Evolutionary conservation across 2,329 filamentous ascomycete species (phyloP), one percentile per base, ranked within the genome.

Genomic region (Septoria petroselini): DNA sequence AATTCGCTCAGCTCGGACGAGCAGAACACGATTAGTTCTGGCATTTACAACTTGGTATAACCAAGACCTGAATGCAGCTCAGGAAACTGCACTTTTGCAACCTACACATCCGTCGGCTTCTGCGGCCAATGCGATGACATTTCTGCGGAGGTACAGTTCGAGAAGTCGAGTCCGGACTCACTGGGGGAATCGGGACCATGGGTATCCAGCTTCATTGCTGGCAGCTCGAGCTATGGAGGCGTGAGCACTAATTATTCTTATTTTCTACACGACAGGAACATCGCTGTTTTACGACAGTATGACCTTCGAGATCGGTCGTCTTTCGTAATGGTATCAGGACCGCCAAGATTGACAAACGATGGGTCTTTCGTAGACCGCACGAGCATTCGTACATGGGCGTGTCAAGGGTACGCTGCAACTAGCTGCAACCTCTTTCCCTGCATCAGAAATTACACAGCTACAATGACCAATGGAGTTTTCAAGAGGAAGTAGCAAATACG

Each of bases 11-110:
- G 33, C n/a, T 23, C 38, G 2, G 40, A 29, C n/a, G 52, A 52
- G 31, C 52, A 52, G 39, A 25, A 34, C 6, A 11, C 48, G 3
- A 39, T 55, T 14, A 41, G 43, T 29, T 30, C 43, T 18, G 52
- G 48, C 2, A 41, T 52, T n/a, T 48, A 39, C n/a, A 40, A 39
- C n/a, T 34, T 41, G 11, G 33, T 30, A 30, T 21, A 23, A 14
- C 35, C 25, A 14, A 18, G 41, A 21, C 18, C 30, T n/a, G 18
- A 18, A 14, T 51, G 43, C 34, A 21, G 8, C 12, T 52, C 52
- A 14, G 52, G 52, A 25, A 52, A 48, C 31, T 52, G 48, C 31
- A 55, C 52, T 4, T 45, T 49, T 25, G 25, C 27, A 3, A 27
- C 34, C 4, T 55, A 49, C 31, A 33, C 34, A 5, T 48, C 52